phyloP scores from a whole-genome alignment of 179 eudicot genomes.

The Gypsophila paniculata region DNA sequence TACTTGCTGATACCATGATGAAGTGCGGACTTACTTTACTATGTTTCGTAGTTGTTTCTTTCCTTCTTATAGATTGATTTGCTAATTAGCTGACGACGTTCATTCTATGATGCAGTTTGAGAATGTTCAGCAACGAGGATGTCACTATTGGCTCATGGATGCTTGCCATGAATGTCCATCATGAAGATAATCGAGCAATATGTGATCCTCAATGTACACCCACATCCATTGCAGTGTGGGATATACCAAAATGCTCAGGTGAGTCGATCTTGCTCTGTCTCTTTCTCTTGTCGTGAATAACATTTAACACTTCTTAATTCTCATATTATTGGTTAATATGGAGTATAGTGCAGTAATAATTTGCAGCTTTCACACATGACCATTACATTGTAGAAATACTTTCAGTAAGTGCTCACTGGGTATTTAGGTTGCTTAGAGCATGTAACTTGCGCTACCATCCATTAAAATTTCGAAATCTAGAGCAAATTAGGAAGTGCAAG shows the following conservation, averaged over 20 bases:
- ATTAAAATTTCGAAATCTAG: too few relatives aligned
- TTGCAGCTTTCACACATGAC: background rate
- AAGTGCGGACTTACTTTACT: background rate
- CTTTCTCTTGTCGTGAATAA: background rate
- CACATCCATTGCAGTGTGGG: conserved; percentile 75
- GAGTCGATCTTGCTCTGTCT: background rate
- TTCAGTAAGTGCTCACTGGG: background rate
- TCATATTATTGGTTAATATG: background rate
- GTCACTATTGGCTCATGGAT: conserved; percentile 76
- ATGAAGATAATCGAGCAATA: conserved; percentile 59
- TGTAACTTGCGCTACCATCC: background rate
- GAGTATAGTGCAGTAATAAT: background rate
- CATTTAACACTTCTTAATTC: too few relatives aligned
- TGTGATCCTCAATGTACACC: conserved; percentile 61
- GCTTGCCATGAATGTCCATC: conserved; percentile 69
- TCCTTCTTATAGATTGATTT: background rate
- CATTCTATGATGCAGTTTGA: conserved; percentile 39
- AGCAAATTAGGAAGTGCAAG: background rate
- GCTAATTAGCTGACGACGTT: background rate
- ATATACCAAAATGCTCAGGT: conserved; percentile 76
- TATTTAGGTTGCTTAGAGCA: background rate
- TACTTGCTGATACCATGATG: background rate
- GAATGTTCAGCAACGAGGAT: conserved; percentile 75
- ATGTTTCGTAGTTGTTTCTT: background rate
- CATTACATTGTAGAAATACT: background rate